phyloP scores from a whole-genome alignment of 164 flowering plant species.

The Dillenia suffruticosa region DNA sequence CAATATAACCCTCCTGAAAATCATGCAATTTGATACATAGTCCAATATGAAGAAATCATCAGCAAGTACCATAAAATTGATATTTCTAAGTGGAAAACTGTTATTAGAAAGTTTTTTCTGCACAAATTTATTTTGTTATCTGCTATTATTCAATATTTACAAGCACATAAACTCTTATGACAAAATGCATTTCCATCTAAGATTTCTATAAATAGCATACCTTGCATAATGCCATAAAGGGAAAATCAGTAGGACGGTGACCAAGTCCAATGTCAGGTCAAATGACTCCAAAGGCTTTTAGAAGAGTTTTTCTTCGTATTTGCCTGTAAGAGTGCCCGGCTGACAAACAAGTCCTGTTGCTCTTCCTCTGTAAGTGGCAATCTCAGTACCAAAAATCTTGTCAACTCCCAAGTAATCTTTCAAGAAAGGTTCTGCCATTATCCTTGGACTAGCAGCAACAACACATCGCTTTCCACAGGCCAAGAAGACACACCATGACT shows the following conservation, averaged over 20 bases:
- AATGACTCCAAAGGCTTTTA: slow-evolving; percentile 19
- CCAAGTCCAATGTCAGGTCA: slow-evolving; percentile 38
- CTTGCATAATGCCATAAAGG: slow-evolving; percentile 42
- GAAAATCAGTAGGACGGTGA: slow-evolving; percentile 33
- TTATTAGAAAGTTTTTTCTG: background rate
- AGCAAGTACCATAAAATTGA: background rate
- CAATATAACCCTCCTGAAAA: slow-evolving; percentile 35
- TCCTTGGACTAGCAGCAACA: slow-evolving; percentile 27
- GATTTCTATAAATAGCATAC: slow-evolving; percentile 8
- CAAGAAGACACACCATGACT: slow-evolving; percentile 39
- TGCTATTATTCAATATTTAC: too few species aligned
- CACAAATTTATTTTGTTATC: too few species aligned
- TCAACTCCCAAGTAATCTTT: slow-evolving; percentile 27
- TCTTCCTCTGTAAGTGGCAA: slow-evolving; percentile 21
- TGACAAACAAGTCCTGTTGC: slow-evolving; percentile 35
- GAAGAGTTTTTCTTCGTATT: slow-evolving; percentile 24
- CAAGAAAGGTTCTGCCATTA: slow-evolving; percentile 29
- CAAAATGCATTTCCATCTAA: too few species aligned
- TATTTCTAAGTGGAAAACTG: background rate
- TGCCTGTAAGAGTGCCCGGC: slow-evolving; percentile 36
- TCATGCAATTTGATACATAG: background rate
- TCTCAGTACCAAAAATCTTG: slow-evolving; percentile 26
- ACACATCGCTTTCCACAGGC: slow-evolving; percentile 35
- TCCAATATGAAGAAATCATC: too few species aligned
- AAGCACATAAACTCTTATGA: too few species aligned